These are phyloP conservation scores for Nasturtium officinale DNA, from an alignment of 345 rosid genomes.

Conservation along the genomic window DNA sequence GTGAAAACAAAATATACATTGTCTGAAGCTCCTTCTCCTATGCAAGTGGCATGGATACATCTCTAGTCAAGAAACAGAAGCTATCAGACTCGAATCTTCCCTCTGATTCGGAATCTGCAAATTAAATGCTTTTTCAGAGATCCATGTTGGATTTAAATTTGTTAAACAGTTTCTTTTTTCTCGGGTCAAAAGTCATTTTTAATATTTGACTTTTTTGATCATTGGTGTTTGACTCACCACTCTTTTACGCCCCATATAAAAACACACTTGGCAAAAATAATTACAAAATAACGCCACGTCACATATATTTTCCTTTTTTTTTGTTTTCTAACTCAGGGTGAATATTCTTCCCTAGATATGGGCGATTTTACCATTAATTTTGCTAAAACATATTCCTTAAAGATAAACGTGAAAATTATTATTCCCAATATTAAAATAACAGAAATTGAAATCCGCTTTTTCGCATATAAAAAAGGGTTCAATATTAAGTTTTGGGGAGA, in stretches of 20 bases:
- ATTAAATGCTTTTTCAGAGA: background rate
- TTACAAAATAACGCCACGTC: background rate
- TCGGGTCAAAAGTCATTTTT: too few relatives aligned
- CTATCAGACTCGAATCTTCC: background rate
- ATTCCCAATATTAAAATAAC: background rate
- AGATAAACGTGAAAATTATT: background rate
- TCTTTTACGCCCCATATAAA: background rate
- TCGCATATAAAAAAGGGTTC: too few relatives aligned
- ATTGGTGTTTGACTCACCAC: background rate
- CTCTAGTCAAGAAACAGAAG: background rate
- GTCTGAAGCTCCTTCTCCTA: background rate
- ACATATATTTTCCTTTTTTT: background rate
- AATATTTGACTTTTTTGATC: too few relatives aligned
- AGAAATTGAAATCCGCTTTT: background rate
- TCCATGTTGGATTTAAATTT: too few relatives aligned
- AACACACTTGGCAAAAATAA: background rate
- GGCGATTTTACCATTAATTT: background rate
- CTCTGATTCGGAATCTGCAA: background rate
- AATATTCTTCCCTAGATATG: background rate
- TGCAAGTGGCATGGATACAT: slow-evolving; percentile 8
- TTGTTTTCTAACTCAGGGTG: background rate
- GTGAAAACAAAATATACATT: too few relatives aligned
- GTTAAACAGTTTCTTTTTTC: too few relatives aligned
- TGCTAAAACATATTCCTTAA: background rate
- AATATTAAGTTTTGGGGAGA: background rate